Evolutionary conservation across 495 filamentous ascomycete species (phyloP), one percentile per base, ranked within the genome.

Genomic region (Trichocladium antarcticum): DNA sequence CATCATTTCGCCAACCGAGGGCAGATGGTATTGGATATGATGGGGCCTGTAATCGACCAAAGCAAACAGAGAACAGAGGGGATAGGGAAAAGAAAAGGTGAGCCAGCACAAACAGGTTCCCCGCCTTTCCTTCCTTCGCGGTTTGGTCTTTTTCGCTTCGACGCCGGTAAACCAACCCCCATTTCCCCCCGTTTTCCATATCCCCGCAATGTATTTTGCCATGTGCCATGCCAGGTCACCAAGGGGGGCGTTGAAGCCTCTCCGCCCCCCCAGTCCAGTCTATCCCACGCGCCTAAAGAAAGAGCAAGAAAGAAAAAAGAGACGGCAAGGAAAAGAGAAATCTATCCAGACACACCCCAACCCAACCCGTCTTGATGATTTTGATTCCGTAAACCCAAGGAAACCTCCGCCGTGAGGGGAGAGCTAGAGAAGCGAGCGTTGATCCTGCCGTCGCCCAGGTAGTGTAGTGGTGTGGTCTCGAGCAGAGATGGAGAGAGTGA

Each of bases 401-500:
- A 37, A 40, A 43, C 16, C 10, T 4, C 4, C 24, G 4, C 8
- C 24, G 24, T 27, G 24, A 27, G 24, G 24, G n/a, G n/a, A n/a
- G n/a, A n/a, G n/a, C n/a, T n/a, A n/a, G n/a, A n/a, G 36, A 22
- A 50, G 48, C 22, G 36, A 40, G 42, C 35, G 49, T 27, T 41
- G 37, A 16, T 42, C 37, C 49, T 52, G 49, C 42, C 28, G 37
- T 47, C 32, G 20, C 43, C 3, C 4, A 27, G 24, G 24, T n/a
- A 14, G 32, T 3, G 32, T 15, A 41, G 19, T 8, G n/a, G 7
- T 6, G 27, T 12, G 36, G 31, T 21, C 37, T 24, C 20, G 8
- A 22, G 27, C 36, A 40, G 24, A 27, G 36, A 15, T 47, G 16
- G 4, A 27, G 24, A 8, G 24, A 27, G 4, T 4, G 16, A 34